These are phyloP conservation scores for Corylus avellana DNA, from an alignment of 306 rosid species.

Conservation along the genomic window DNA sequence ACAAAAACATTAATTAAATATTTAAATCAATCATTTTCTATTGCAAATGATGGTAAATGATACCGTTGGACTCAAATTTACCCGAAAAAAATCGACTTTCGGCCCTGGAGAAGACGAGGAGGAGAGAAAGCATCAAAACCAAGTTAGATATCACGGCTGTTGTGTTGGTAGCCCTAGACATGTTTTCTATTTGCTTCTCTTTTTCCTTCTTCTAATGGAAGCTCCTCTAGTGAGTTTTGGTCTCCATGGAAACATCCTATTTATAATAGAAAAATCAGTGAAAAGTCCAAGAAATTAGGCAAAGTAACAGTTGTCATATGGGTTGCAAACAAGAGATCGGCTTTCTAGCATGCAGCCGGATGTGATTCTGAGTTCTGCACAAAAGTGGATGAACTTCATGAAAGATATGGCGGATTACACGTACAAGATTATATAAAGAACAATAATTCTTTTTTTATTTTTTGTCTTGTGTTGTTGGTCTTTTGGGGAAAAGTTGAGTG, in stretches of 20 bases:
- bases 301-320: not conserved
- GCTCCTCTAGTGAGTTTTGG: not conserved
- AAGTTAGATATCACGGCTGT: constrained; percentile 1
- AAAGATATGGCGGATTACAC: no score
- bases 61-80: not conserved
- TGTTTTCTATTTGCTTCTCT: not conserved
- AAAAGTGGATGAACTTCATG: no score
- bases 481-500: no score
- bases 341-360: not conserved
- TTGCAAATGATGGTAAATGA: no score
- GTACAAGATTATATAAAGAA: no score
- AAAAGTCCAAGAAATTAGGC: not conserved
- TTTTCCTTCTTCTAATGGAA: not conserved
- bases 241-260: not conserved
- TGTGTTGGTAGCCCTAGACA: constrained; percentile 21
- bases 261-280: not conserved
- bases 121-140: constrained; percentile 23
- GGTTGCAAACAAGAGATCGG: no score
- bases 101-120: not conserved
- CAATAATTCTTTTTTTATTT: no score
- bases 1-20: not conserved
- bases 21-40: no score
- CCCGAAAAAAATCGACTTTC: constrained; percentile 8
- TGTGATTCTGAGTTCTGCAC: not conserved
- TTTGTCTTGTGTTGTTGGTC: no score